These are phyloP conservation scores for Pythium phragmiticola DNA, from an alignment of 352 stramenopile genomes.

Conservation along the genomic window DNA sequence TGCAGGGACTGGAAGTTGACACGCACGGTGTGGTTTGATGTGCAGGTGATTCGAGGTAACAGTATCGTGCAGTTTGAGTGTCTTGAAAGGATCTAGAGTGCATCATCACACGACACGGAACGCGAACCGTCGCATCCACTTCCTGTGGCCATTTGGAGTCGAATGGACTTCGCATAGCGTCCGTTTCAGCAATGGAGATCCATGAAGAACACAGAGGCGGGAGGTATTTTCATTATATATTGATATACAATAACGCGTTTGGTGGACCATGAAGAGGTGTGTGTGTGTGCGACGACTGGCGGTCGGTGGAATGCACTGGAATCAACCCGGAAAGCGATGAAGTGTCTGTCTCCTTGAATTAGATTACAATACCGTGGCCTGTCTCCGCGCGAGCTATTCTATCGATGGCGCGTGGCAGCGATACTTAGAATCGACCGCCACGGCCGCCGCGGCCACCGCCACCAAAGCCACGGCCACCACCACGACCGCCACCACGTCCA, in stretches of 20 bases:
- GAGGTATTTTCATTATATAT: conserved; percentile 30
- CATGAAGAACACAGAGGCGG: not conserved
- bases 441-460: conserved; percentile 31
- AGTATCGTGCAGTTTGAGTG: conserved; percentile 91
- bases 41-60: conserved; percentile 86
- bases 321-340: not conserved
- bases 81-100: conserved; percentile 69
- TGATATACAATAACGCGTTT: conserved; percentile 30
- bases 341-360: conserved; percentile 19
- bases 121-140: too few relatives aligned
- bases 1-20: too few relatives aligned
- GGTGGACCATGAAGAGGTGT: conserved; percentile 6
- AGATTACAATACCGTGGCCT: conserved; percentile 26
- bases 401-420: conserved; percentile 12
- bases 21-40: not conserved
- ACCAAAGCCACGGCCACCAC: conserved; percentile 25
- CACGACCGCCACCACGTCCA: conserved; percentile 39
- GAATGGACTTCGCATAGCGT: too few relatives aligned
- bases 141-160: too few relatives aligned
- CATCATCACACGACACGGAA: not conserved
- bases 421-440: conserved; percentile 34
- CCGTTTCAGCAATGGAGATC: too few relatives aligned
- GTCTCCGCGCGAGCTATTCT: conserved; percentile 25
- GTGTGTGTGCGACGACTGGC: not conserved
- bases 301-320: not conserved